Evolutionary conservation across 768 basidiomycete species (phyloP), one percentile per base, ranked within the genome.

Genomic region (Lentinus tigrinus): DNA sequence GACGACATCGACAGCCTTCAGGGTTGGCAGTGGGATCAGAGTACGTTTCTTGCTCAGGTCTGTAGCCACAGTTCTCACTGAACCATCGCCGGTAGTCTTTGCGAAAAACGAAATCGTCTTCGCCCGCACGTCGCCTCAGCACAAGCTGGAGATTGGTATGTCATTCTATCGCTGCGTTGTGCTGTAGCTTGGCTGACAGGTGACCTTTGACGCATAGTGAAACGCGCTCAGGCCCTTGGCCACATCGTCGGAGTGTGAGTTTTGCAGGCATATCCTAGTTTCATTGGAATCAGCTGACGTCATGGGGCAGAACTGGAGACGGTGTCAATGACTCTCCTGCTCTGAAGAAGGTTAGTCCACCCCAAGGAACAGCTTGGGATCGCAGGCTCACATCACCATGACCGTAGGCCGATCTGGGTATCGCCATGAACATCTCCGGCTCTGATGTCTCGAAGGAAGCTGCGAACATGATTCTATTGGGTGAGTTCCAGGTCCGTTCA

Each of bases 1-100:
- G 87, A 88, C 60, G 79, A 83, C 39, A 87, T 88, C 56, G 87
- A 88, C 65, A 69, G 70, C 7, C 69, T 88, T 16, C 83, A 87
- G 65, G 85, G 84, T 4, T 88, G 85, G 84, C 85, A 88, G 69
- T 88, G 86, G 86, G 86, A 88, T 72, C 81, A 85, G 65, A 88
- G 85, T 85, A 14, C 17, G 42, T 21, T 23, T n/a, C 58, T 34
- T 47, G 49, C 40, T 49, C 2, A 7, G 1, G 2, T 11, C n/a
- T 8, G 36, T 24, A 11, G 8, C 37, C 3, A 9, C 19, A 34
- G 6, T 24, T 24, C 10, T 2, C 16, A 3, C 43, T 46, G 46
- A 50, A 50, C 27, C 23, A 31, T 52, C 0, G n/a, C 44, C 19
- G 23, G 3, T 52, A 88, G 86, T 88, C 60, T 86, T 88, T 68